These are phyloP conservation scores for Botrytis pseudocinerea DNA, from an alignment of 2,329 filamentous ascomycete species.

Conservation along the genomic window DNA sequence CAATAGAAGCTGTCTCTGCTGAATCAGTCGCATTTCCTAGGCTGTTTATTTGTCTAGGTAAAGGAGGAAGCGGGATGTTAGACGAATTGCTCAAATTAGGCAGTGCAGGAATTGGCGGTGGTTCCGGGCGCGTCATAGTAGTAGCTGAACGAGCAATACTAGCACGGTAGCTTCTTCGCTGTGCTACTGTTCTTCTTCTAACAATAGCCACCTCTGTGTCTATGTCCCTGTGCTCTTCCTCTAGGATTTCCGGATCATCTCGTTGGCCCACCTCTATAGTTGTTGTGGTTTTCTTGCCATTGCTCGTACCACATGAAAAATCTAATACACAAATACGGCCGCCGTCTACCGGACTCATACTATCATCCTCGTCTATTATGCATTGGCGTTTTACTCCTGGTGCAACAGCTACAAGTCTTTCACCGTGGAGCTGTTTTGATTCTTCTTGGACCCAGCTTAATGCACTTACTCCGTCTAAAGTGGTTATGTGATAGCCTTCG, in stretches of 20 bases:
- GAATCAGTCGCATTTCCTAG: slow-evolving; percentile 27
- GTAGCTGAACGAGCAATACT: slow-evolving; percentile 54
- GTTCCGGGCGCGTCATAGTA: slow-evolving; percentile 37
- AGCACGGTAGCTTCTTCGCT: slow-evolving; percentile 52
- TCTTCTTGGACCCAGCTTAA: slow-evolving; percentile 70
- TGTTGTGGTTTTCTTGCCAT: slow-evolving; percentile 59
- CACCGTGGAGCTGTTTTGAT: slow-evolving; percentile 50
- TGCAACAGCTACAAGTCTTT: slow-evolving; percentile 69
- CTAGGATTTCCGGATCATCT: slow-evolving; percentile 65
- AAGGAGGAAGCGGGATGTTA: slow-evolving; percentile 26
- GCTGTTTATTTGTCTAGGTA: slow-evolving; percentile 30
- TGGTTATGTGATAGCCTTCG: slow-evolving; percentile 63
- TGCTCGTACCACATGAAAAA: slow-evolving; percentile 62
- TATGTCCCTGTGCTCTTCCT: slow-evolving; percentile 72
- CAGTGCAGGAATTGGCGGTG: slow-evolving; percentile 34
- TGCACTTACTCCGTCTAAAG: slow-evolving; percentile 65
- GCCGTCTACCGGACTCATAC: slow-evolving; percentile 74
- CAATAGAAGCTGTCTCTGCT: slow-evolving; percentile 35
- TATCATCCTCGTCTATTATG: slow-evolving; percentile 64
- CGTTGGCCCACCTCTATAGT: slow-evolving; percentile 71
- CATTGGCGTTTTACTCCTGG: slow-evolving; percentile 63
- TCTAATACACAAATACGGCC: slow-evolving; percentile 72
- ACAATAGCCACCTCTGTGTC: slow-evolving; percentile 79
- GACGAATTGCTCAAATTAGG: slow-evolving; percentile 30
- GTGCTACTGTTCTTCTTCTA: slow-evolving; percentile 69